Conservation (phyloP, 139 green algal species). For the Diplosphaera chodatii region DNA sequence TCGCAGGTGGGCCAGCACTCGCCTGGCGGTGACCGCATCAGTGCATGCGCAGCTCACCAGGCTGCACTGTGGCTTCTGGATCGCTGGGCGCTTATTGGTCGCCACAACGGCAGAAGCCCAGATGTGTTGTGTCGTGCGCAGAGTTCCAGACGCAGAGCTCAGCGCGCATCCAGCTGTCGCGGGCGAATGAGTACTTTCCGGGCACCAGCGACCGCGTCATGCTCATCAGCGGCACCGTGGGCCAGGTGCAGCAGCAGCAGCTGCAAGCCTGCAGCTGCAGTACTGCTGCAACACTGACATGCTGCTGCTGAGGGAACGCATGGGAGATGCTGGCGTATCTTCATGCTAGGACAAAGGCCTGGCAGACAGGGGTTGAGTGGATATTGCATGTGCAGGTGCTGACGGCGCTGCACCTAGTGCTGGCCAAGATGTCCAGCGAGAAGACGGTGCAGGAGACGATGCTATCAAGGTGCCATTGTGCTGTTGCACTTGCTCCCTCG, state of each 20-base stretch:
- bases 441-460: slow-evolving; percentile 1
- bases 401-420: slow-evolving; percentile 71
- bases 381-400: slow-evolving; percentile 24
- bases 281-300: too few species aligned
- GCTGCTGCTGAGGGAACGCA: too few species aligned
- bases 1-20: slow-evolving; percentile 45
- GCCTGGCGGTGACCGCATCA: too few species aligned
- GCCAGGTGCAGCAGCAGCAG: slow-evolving; percentile 21
- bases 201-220: slow-evolving; percentile 69
- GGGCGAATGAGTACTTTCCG: slow-evolving; percentile 48
- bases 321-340: too few species aligned
- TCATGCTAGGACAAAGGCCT: too few species aligned
- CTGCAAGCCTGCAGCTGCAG: neutral
- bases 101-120: too few species aligned
- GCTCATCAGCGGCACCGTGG: slow-evolving; percentile 61
- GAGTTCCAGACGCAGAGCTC: slow-evolving; percentile 62
- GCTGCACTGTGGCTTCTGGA: too few species aligned
- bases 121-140: too few species aligned
- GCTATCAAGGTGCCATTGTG: neutral
- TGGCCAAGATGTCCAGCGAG: slow-evolving; percentile 57
- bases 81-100: too few species aligned
- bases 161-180: slow-evolving; percentile 63
- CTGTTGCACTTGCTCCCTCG: neutral
- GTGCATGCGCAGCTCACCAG: too few species aligned
- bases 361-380: neutral